Evolutionary conservation across 2,329 filamentous ascomycete species (phyloP), one percentile per base, ranked within the genome.

Genomic region (Diaporthe citriasiana): DNA sequence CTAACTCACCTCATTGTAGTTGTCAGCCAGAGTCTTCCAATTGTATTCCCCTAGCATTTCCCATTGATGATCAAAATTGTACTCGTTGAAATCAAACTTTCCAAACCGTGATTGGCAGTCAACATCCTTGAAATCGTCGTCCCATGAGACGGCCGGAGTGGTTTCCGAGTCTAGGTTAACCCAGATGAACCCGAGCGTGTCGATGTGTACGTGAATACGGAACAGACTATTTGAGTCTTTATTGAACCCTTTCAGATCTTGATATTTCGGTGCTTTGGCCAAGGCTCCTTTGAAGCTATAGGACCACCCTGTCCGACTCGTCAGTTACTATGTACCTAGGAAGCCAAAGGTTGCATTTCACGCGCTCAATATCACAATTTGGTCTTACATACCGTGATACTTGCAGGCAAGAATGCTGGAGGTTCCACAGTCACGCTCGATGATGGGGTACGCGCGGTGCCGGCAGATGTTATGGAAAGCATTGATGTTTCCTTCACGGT

Each of bases 1-100:
- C 1, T 17, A 19, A 33, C 53, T 55, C 25, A 55, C 27, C 27
- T 90, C 90, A 79, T 92, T 92, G 83, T 91, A 92, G 82, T 92
- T 91, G 79, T 92, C 90, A 22, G 87, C 86, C 45, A 90, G 79
- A 30, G 88, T 87, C 82, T 91, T 91, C 89, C 89, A 91, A 82
- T 91, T 90, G 79, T 87, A 89, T 33, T 86, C 84, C 0, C 86
- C 87, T 68, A 89, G 85, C 85, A 89, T 87, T 76, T 89, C 85
- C 87, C 88, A 91, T 33, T 81, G 81, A 78, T 90, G 88, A 77
- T 90, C 88, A 76, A 90, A 91, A 19, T 81, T 78, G 79, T 90
- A 92, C 69, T 90, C 82, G 0, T 85, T 84, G 76, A 87, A 88
- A 77, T 87, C 82, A 80, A 87, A 87, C 56, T 83, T 76, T n/a